Evolutionary conservation across 73 alveolate genomes (phyloP), one percentile per base, ranked within the genome.

Genomic region (Paramecium primaurelia): DNA sequence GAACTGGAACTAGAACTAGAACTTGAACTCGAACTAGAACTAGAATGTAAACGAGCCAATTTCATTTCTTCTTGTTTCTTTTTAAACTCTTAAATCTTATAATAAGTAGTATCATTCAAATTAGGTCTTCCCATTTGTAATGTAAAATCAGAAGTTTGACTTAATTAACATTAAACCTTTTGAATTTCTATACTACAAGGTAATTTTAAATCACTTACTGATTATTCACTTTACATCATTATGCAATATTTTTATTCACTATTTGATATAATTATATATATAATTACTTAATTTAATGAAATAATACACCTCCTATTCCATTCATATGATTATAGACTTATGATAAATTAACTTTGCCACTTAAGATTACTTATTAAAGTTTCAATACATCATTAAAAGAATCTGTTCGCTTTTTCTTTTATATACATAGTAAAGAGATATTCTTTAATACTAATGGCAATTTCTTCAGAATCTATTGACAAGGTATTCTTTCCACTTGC

Each of bases 1-100:
- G 59, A 30, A 20, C 86, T 71, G 16, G 86, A 71, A 32, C 87
- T 73, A 5, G 87, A 73, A 10, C 91, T 80, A 4, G 91, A 80
- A 18, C 91, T 80, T 5, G 64, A 32, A 80, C 77, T 44, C 4
- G 77, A 42, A 47, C 91, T 80, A 3, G 91, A 80, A 80, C 91
- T 80, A 4, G 91, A 80, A 47, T 80, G 91, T 26, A 80, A n/a
- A 8, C 75, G 49, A 42, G 71, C 71, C 10, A 80, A 47, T 32
- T 34, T 80, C 91, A 42, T 25, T 25, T 80, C 44, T 20, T 80
- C 91, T 44, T 25, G 28, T 22, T 80, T 25, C 44, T 49, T 42
- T 64, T 80, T 80, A 10, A 32, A 80, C 26, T 80, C 91, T 26
- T 40, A 42, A 5, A 47, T 44, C 73, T 80, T 80, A 25, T 44